phyloP scores from a whole-genome alignment of 371 early-diverging fungal genomes.

The Massospora cicadina region DNA sequence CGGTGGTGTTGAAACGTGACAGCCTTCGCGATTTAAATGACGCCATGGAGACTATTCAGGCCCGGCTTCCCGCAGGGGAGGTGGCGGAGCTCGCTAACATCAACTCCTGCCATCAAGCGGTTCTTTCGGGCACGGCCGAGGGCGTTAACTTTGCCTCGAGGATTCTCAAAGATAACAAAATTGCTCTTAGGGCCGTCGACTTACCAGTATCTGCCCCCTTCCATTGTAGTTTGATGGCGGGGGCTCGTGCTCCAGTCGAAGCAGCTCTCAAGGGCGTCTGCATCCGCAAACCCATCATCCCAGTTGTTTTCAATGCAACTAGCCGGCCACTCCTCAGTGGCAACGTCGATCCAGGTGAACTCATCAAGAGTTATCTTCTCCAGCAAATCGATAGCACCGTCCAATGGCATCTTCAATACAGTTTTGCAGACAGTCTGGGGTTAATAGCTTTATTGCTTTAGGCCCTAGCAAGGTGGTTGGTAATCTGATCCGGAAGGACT shows the following conservation, averaged over 20 bases:
- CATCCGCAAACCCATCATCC: slow-evolving; percentile 44
- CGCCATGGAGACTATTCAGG: slow-evolving; percentile 39
- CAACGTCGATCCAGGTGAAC: slow-evolving; percentile 12
- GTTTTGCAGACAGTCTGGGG: slow-evolving; percentile 52
- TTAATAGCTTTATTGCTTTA: slow-evolving; percentile 64
- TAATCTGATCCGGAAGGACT: slow-evolving; percentile 75
- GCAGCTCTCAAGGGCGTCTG: slow-evolving; percentile 39
- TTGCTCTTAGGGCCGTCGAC: slow-evolving; percentile 71
- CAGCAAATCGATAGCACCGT: slow-evolving; percentile 70
- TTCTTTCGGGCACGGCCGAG: slow-evolving; percentile 70
- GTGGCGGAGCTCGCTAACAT: slow-evolving; percentile 70
- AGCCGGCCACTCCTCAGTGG: slow-evolving; percentile 48
- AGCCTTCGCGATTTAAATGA: slow-evolving; percentile 47
- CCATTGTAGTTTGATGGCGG: slow-evolving; percentile 76
- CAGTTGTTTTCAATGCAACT: slow-evolving; percentile 83
- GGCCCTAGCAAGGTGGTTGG: slow-evolving; percentile 80
- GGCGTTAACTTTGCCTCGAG: slow-evolving; percentile 77
- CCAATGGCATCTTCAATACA: slow-evolving; percentile 75
- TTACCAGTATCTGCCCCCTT: slow-evolving; percentile 92
- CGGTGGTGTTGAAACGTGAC: slow-evolving; percentile 56
- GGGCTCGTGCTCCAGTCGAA: slow-evolving; percentile 60
- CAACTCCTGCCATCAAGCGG: slow-evolving; percentile 70
- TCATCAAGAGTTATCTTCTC: slow-evolving; percentile 49
- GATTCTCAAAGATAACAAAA: slow-evolving; percentile 47
- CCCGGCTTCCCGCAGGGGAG: slow-evolving; percentile 40